Conservation (phyloP, 768 basidiomycete genomes). For the Russula ochroleuca region DNA sequence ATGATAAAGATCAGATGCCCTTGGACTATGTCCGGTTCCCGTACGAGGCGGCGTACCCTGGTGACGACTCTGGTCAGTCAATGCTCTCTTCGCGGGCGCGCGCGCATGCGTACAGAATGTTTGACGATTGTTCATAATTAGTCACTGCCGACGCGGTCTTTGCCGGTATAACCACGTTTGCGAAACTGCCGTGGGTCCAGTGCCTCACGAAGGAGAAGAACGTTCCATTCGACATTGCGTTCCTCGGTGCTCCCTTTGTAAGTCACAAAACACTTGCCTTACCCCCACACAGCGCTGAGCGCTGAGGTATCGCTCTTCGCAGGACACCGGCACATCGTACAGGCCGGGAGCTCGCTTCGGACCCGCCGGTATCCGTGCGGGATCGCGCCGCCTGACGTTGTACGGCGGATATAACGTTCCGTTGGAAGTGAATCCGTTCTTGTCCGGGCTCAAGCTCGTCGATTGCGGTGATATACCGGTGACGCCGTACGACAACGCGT, state of each 20-base stretch:
- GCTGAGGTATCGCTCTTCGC: not conserved
- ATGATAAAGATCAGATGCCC: slow-evolving; percentile 52
- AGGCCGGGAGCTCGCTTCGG: slow-evolving; percentile 84
- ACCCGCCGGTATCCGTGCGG: slow-evolving; percentile 76
- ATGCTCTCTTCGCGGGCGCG: not conserved
- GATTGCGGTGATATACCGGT: slow-evolving; percentile 79
- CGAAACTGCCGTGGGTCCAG: slow-evolving; percentile 78
- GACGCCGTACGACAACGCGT: slow-evolving; percentile 72
- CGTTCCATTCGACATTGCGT: slow-evolving; percentile 69
- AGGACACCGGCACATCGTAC: slow-evolving; percentile 74
- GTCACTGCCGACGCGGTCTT: slow-evolving; percentile 77
- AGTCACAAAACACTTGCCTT: slow-evolving; percentile 28
- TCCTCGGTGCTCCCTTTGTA: slow-evolving; percentile 77
- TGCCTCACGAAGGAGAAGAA: slow-evolving; percentile 64
- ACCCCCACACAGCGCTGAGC: not conserved
- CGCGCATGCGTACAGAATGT: not conserved
- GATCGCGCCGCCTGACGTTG: slow-evolving; percentile 67
- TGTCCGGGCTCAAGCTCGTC: slow-evolving; percentile 60
- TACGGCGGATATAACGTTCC: slow-evolving; percentile 80
- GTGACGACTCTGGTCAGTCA: slow-evolving; percentile 51
- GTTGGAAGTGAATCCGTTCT: slow-evolving; percentile 67
- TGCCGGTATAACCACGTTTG: slow-evolving; percentile 81
- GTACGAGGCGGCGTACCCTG: slow-evolving; percentile 53
- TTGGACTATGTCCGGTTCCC: slow-evolving; percentile 65
- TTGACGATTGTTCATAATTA: slow-evolving; percentile 29